These are phyloP conservation scores for Mitragyna speciosa DNA, from an alignment of 257 asterid species.

Conservation along the genomic window DNA sequence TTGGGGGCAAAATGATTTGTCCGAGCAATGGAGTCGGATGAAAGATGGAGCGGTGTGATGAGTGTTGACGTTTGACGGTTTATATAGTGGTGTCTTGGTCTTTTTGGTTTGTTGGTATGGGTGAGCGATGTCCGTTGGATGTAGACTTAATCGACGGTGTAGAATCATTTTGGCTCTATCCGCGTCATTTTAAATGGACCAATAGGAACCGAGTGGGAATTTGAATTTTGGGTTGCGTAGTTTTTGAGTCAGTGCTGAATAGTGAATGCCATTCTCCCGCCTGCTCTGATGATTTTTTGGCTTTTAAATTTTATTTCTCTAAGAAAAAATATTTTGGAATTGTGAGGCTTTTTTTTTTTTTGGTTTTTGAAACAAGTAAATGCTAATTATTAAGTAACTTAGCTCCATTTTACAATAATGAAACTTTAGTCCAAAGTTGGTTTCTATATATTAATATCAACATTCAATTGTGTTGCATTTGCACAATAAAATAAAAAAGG, in stretches of 20 bases:
- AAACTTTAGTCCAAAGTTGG: too few relatives aligned
- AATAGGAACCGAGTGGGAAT: conserved; percentile 19
- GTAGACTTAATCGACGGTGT: conserved; percentile 13
- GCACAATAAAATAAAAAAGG: too few relatives aligned
- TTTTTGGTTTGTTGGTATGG: background rate
- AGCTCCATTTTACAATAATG: too few relatives aligned
- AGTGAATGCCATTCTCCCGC: conserved; percentile 22
- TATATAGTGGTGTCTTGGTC: conserved; percentile 17
- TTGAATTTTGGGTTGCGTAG: conserved; percentile 9
- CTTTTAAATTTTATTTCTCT: background rate
- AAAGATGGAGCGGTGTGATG: background rate
- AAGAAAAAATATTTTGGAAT: too few relatives aligned
- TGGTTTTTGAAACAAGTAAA: too few relatives aligned
- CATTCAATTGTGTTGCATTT: too few relatives aligned
- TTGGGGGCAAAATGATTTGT: background rate
- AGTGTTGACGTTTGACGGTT: background rate
- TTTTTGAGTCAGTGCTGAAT: background rate
- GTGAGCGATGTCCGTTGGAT: conserved; percentile 25
- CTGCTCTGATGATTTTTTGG: background rate
- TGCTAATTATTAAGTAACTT: too few relatives aligned
- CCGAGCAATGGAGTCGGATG: background rate
- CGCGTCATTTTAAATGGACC: conserved; percentile 31
- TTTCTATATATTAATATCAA: too few relatives aligned
- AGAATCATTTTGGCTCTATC: background rate
- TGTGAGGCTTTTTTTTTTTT: too few relatives aligned